Conservation (phyloP, 495 filamentous ascomycete species). For the Penicillium samsonianum region DNA sequence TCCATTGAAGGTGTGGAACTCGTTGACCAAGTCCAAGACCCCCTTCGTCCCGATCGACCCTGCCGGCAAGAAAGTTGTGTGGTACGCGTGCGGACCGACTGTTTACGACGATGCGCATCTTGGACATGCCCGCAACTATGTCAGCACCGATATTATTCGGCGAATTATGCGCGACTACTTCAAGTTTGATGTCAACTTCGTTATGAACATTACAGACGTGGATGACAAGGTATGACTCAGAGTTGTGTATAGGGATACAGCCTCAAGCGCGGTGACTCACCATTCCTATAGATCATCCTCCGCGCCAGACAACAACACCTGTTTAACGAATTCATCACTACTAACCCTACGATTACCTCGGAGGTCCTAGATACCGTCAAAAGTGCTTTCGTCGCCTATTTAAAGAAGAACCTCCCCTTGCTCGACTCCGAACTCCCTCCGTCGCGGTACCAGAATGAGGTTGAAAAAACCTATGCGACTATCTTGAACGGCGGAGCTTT, state of each 20-base stretch:
- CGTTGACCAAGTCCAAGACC: slow-evolving; percentile 69
- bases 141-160: slow-evolving; percentile 88
- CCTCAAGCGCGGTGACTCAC: slow-evolving; percentile 12
- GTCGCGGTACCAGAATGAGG: slow-evolving; percentile 53
- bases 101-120: slow-evolving; percentile 91
- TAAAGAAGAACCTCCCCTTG: slow-evolving; percentile 73
- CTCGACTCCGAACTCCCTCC: slow-evolving; percentile 46
- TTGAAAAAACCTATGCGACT: slow-evolving; percentile 61
- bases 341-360: slow-evolving; percentile 50
- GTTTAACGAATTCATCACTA: slow-evolving; percentile 54
- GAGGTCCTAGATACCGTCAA: slow-evolving; percentile 57
- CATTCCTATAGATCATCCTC: slow-evolving; percentile 68
- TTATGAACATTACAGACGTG: slow-evolving; percentile 95
- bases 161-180: slow-evolving; percentile 87
- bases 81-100: slow-evolving; percentile 92
- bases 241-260: background rate
- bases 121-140: slow-evolving; percentile 92
- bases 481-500: slow-evolving; percentile 56
- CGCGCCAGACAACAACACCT: slow-evolving; percentile 77
- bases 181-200: slow-evolving; percentile 80
- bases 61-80: slow-evolving; percentile 66
- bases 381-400: slow-evolving; percentile 70
- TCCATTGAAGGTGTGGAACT: slow-evolving; percentile 64
- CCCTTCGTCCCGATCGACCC: slow-evolving; percentile 75
- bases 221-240: slow-evolving; percentile 73